Conservation (phyloP, 2,329 filamentous ascomycete genomes). For the Botrytis cinerea region DNA sequence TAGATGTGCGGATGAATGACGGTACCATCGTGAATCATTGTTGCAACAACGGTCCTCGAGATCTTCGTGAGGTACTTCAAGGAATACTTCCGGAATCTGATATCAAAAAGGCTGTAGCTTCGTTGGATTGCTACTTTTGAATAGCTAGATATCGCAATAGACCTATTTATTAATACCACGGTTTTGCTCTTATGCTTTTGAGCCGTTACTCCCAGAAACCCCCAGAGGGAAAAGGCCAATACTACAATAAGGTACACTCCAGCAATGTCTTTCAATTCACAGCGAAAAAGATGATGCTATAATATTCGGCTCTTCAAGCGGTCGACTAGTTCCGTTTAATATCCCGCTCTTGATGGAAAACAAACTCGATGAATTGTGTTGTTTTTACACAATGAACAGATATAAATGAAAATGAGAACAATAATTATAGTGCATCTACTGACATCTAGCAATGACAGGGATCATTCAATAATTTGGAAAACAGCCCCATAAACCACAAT, state of each 20-base stretch:
- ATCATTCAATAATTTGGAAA: background rate
- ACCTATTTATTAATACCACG: background rate
- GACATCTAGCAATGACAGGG: background rate
- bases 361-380: background rate
- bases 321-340: background rate
- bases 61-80: slow-evolving; percentile 15
- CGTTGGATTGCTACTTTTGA: slow-evolving; percentile 20
- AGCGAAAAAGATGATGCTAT: background rate
- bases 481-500: background rate
- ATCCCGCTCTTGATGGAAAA: background rate
- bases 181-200: background rate
- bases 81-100: background rate
- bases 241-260: background rate
- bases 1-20: slow-evolving; percentile 14
- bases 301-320: too few species aligned
- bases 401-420: background rate
- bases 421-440: background rate
- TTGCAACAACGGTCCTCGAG: slow-evolving; percentile 10
- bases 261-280: background rate
- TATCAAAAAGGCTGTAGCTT: background rate
- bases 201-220: background rate
- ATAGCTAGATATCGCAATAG: slow-evolving; percentile 1
- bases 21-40: slow-evolving; percentile 6
- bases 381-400: background rate
- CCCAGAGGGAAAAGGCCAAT: background rate